Base-by-base conservation (phyloP, 2,329 filamentous ascomycete genomes). In the Aspergillus pseudotamarii region DNA sequence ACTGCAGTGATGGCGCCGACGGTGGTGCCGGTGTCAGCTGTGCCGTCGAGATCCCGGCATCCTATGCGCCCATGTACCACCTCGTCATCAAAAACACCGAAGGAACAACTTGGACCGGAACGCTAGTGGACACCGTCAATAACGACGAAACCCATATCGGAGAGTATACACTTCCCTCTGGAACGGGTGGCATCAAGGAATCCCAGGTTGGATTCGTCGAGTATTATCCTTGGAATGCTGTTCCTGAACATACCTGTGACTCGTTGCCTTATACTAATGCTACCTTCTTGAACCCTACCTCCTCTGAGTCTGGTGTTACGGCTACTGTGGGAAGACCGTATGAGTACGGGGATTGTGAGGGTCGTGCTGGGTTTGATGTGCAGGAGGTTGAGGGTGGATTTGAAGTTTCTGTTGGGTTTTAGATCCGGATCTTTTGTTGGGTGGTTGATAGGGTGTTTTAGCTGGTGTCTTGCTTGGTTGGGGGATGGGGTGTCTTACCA, bases 321-420 rank as follows among this genome's bases (percentile, higher is more conserved):
- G 6, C 54, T 23, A 28, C 21, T 8, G 36, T 72, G 45, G 34
- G 26, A 1, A 62, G 68, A 59, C 68, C 72, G 12, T 74, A 73
- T 64, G 69, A 71, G 58, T 73, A 72, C 58, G 73, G 73, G 10
- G 72, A 74, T 58, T 74, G 72, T 64, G 68, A 64, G 58, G 71
- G 68, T 21, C 45, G 71, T 61, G 71, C 64, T 23, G 57, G 53
- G 10, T 75, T 73, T 43, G 53, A 65, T 45, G 59, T 68, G 2
- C 28, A 48, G 55, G 41, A 61, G 53, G 65, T 58, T 8, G 41
- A 36, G 14, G 57, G 26, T 21, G 67, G 66, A 3, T 68, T 64
- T 57, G 57, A 62, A 55, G 59, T 67, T 59, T 61, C 53, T n/a
- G 66, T 72, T 61, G 71, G 71, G 9, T 71, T 71, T 53, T 68